These are phyloP conservation scores for Hypoxylon fragiforme DNA, from an alignment of 495 filamentous ascomycete genomes.

Conservation along the genomic window DNA sequence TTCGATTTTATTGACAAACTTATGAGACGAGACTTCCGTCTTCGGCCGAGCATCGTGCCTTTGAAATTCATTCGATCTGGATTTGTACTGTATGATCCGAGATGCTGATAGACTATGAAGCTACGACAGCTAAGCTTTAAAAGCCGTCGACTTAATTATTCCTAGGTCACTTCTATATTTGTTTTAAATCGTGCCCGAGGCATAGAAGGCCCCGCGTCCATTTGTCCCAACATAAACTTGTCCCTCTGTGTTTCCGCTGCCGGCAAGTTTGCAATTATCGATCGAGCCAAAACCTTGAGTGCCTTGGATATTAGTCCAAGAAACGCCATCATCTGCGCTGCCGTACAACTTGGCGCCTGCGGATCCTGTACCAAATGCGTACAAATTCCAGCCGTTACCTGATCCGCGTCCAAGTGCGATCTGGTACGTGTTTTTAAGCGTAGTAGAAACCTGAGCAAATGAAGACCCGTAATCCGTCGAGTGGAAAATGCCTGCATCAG, in stretches of 20 bases:
- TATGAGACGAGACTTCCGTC: too few species aligned
- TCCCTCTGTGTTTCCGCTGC: slow-evolving; percentile 53
- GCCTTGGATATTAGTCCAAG: slow-evolving; percentile 59
- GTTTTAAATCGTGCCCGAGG: slow-evolving; percentile 31
- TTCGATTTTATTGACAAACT: too few species aligned
- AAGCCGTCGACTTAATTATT: neutral
- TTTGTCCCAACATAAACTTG: slow-evolving; percentile 63
- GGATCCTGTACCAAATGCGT: slow-evolving; percentile 53
- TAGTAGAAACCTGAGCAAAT: slow-evolving; percentile 45
- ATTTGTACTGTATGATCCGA: too few species aligned
- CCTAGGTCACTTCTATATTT: too few species aligned
- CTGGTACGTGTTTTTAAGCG: slow-evolving; percentile 47
- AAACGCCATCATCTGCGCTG: slow-evolving; percentile 50
- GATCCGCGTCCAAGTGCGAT: slow-evolving; percentile 49
- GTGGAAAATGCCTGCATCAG: slow-evolving; percentile 57
- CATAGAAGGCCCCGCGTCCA: slow-evolving; percentile 60
- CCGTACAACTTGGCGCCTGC: slow-evolving; percentile 53
- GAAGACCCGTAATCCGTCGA: slow-evolving; percentile 52
- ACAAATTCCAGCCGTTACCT: slow-evolving; percentile 48
- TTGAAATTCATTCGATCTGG: too few species aligned
- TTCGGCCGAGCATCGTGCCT: too few species aligned
- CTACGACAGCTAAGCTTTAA: too few species aligned
- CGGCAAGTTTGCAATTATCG: slow-evolving; percentile 48
- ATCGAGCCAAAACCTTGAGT: slow-evolving; percentile 57
- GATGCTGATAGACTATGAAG: too few species aligned